Evolutionary conservation across 1,284 basidiomycete genomes (phyloP).

Genomic region (Mrakiaceae sp.): DNA sequence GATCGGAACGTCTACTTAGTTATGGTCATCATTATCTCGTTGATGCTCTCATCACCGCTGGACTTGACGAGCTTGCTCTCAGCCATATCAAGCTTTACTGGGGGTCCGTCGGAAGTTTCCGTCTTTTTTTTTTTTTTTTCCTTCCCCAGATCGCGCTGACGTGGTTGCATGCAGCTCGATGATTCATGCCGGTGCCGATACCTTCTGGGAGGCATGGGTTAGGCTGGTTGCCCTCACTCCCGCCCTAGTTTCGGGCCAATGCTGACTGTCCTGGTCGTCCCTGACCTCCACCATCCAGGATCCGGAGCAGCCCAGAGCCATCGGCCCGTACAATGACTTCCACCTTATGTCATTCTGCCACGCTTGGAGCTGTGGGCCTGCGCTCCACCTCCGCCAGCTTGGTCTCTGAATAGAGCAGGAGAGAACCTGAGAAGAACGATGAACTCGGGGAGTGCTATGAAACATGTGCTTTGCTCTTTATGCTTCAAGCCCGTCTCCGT

Average conservation of each 20-base stretch:
- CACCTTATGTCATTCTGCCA: constrained; percentile 21
- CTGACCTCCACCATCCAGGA: not conserved
- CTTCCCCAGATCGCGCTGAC: too few relatives aligned
- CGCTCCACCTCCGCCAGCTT: too few relatives aligned
- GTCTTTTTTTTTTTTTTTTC: too few relatives aligned
- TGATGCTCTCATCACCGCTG: constrained; percentile 22
- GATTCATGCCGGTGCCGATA: constrained; percentile 20
- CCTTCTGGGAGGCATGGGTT: constrained; percentile 22
- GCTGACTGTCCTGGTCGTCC: too few relatives aligned
- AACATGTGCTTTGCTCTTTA: too few relatives aligned
- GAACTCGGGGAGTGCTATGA: too few relatives aligned
- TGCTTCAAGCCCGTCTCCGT: too few relatives aligned
- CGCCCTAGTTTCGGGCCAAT: too few relatives aligned
- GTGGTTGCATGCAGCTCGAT: constrained; percentile 3
- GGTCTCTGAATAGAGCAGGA: too few relatives aligned
- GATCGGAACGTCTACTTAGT: too few relatives aligned
- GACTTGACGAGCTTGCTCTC: constrained; percentile 19
- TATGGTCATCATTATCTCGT: constrained; percentile 9
- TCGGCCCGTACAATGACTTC: constrained; percentile 19
- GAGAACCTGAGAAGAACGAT: too few relatives aligned
- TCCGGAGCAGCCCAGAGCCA: constrained; percentile 14
- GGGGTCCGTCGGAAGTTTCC: constrained; percentile 7
- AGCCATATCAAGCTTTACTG: constrained; percentile 22
- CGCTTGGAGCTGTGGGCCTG: constrained; percentile 14
- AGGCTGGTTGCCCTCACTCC: too few relatives aligned